phyloP scores from a whole-genome alignment of 768 basidiomycete species.

The Rhizopogon roseolus region DNA sequence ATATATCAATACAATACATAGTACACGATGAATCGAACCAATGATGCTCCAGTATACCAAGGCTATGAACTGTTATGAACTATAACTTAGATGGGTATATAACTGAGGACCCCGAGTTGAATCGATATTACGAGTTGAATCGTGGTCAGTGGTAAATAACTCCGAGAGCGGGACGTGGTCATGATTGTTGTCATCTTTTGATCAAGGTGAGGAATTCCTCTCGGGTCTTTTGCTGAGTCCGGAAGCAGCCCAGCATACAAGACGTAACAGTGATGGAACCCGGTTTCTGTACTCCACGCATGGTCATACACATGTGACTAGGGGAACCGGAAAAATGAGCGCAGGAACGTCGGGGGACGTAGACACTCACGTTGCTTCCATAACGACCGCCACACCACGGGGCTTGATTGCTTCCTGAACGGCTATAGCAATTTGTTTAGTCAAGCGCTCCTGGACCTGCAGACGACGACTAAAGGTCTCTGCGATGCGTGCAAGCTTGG shows the following conservation, averaged over 20 bases:
- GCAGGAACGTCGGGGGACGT: slow-evolving; percentile 6
- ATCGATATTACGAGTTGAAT: slow-evolving; percentile 44
- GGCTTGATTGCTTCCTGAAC: slow-evolving; percentile 98
- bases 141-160: slow-evolving; percentile 20
- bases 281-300: slow-evolving; percentile 99
- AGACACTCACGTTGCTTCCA: slow-evolving; percentile 90
- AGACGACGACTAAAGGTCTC: slow-evolving; percentile 95
- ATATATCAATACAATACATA: slow-evolving; percentile 16
- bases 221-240: slow-evolving; percentile 96
- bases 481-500: slow-evolving; percentile 94
- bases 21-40: slow-evolving; percentile 7
- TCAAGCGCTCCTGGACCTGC: slow-evolving; percentile 96
- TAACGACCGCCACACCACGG: slow-evolving; percentile 96
- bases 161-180: neutral
- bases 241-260: slow-evolving; percentile 98
- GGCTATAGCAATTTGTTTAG: slow-evolving; percentile 96
- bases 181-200: slow-evolving; percentile 30
- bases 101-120: slow-evolving; percentile 25
- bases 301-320: slow-evolving; percentile 98
- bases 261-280: slow-evolving; percentile 93
- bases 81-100: slow-evolving; percentile 14
- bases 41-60: slow-evolving; percentile 9
- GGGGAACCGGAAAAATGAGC: slow-evolving; percentile 7
- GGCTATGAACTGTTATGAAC: slow-evolving; percentile 1
- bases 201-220: slow-evolving; percentile 94